Base-by-base conservation (phyloP, 2,329 filamentous ascomycete genomes). In the Furcasterigmium furcatum region DNA sequence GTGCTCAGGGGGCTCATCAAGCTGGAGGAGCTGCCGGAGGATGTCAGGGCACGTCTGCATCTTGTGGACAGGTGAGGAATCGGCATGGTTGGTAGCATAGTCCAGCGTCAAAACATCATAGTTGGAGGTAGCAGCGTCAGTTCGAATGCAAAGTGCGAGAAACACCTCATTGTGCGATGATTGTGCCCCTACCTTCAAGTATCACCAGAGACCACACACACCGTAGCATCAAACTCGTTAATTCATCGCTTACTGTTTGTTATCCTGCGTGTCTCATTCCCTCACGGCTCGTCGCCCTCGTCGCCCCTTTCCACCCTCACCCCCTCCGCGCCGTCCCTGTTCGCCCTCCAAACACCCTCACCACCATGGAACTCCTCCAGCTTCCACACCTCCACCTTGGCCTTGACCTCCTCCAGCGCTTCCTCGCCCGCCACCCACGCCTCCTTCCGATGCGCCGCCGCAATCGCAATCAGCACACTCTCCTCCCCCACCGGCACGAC, bases 311-410 rank as follows among this genome's bases (percentile, higher is more conserved):
- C 29, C 14, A 34, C 41, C n/a, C 21, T 16, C 14, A 43, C 41
- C 10, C 41, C 41, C 30, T 24, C 29, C 30, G 21, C 30, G 14
- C 87, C 87, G 66, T 95, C 91, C 52, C 85, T 71, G 68, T 96
- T 96, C 49, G 88, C 89, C 67, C 90, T 84, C 91, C 91, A 96
- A 38, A 94, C 78, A 7, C 84, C 88, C 52, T 87, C 85, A 19
- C 83, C 85, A 2, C 79, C 85, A 38, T 79, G 82, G 72, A 96
- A 96, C 63, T 90, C 87, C 70, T 97, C 92, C 53, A 83, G 74
- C 70, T 96, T 96, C 92, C 92, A 96, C 35, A 99, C 85, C 72
- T 99, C 94, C n/a, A 89, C 89, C 53, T 77, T 82, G 45, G 79
- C 80, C 71, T 97, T 99, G 60, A 88, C 90, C 62, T 81, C 72